A percentile compares a stretch with the other conserved stretches of the same genome.
Evolutionary conservation across 2,329 filamentous ascomycete genomes (phyloP).

Genomic region (Colletotrichum paranaense): DNA sequence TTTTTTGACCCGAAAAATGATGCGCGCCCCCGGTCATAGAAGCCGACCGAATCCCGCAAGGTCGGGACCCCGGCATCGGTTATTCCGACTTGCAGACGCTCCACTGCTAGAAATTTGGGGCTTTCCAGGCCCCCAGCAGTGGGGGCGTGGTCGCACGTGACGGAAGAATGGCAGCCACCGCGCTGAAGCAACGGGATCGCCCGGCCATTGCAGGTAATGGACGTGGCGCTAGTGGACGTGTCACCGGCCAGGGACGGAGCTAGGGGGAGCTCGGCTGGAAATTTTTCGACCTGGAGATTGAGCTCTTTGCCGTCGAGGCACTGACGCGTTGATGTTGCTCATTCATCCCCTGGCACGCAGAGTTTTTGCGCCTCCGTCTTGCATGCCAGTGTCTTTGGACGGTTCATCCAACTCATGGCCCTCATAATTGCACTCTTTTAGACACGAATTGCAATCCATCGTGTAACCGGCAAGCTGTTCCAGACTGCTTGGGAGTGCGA

Average conservation of each 20-base stretch:
- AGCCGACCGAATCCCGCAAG: constrained; percentile 55
- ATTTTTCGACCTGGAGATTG: neutral
- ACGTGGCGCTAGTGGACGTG: neutral
- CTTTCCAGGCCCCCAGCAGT: neutral
- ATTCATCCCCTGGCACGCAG: neutral
- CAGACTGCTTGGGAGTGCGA: neutral
- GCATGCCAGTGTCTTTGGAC: neutral
- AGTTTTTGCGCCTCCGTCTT: neutral
- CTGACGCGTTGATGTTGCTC: constrained; percentile 2
- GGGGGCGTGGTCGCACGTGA: constrained; percentile 3
- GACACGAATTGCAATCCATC: neutral
- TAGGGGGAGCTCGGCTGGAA: constrained; percentile 11
- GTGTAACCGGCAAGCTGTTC: no score
- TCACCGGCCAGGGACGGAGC: constrained; percentile 16
- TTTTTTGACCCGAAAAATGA: constrained; percentile 52
- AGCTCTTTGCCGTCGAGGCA: neutral
- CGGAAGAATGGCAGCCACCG: constrained; percentile 14
- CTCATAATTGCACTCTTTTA: neutral
- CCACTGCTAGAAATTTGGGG: neutral
- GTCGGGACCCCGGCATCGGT: constrained; percentile 19
- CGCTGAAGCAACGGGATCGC: constrained; percentile 5
- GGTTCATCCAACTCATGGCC: neutral
- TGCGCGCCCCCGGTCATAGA: constrained; percentile 50
- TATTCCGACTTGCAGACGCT: constrained; percentile 8
- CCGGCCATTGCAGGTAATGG: constrained; percentile 15